These are phyloP conservation scores for Spergularia azorica DNA, from an alignment of 179 eudicot genomes.

Conservation along the genomic window DNA sequence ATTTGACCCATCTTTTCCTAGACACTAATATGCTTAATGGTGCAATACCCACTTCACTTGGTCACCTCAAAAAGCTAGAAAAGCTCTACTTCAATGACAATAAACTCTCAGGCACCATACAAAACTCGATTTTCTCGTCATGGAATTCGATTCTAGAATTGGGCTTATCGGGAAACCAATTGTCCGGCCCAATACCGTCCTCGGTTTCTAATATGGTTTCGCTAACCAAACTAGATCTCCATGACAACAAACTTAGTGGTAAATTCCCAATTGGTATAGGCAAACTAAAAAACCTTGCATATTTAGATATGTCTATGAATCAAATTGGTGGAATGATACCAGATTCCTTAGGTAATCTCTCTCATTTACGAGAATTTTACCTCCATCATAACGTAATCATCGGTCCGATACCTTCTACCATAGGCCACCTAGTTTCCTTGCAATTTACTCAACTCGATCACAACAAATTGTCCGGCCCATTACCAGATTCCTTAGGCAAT, in stretches of 20 bases:
- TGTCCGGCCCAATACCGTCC: constrained; percentile 52
- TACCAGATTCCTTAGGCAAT: constrained; percentile 63
- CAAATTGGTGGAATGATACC: constrained; percentile 53
- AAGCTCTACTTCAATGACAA: constrained; percentile 54
- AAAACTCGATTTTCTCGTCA: constrained; percentile 38
- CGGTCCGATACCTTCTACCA: constrained; percentile 56
- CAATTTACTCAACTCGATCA: constrained; percentile 38
- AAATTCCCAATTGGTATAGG: constrained; percentile 53
- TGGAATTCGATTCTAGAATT: constrained; percentile 25
- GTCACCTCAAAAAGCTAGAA: constrained; percentile 35
- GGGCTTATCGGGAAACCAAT: constrained; percentile 34
- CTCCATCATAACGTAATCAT: constrained; percentile 50
- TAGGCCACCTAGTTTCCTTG: constrained; percentile 50
- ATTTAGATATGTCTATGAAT: constrained; percentile 62
- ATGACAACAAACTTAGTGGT: constrained; percentile 49
- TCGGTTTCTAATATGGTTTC: constrained; percentile 43
- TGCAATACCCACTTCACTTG: constrained; percentile 51
- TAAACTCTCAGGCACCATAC: constrained; percentile 45
- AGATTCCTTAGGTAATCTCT: constrained; percentile 50
- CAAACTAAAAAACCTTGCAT: constrained; percentile 40
- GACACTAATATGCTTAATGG: constrained; percentile 59
- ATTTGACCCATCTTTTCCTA: constrained; percentile 47
- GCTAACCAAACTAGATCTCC: constrained; percentile 56
- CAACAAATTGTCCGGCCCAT: constrained; percentile 48
- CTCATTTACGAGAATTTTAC: constrained; percentile 37